Conservation (phyloP, 192 early-diverging fungal genomes). For the Blastocladiella britannica region DNA sequence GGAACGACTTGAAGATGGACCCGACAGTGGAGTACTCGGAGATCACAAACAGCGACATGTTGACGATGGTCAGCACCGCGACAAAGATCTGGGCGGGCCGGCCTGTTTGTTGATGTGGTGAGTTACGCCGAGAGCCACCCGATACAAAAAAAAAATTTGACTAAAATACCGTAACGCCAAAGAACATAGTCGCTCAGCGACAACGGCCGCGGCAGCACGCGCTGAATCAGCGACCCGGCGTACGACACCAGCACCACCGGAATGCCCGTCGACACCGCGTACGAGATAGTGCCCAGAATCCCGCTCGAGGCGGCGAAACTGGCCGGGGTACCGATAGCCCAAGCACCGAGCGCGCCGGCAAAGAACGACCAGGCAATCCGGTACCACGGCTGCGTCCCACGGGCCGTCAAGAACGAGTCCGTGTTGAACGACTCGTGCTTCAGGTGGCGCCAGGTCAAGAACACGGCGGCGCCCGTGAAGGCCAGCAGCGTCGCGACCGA, state of each 20-base stretch:
- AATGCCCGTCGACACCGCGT: too few relatives aligned
- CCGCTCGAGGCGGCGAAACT: not conserved
- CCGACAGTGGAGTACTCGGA: conserved; percentile 22
- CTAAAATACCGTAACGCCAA: too few relatives aligned
- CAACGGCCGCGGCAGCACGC: too few relatives aligned
- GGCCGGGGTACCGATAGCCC: conserved; percentile 7
- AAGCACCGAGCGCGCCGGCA: conserved; percentile 18
- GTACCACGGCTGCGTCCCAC: conserved; percentile 11
- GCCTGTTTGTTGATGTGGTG: conserved; percentile 7
- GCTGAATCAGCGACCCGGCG: too few relatives aligned
- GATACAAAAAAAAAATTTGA: too few relatives aligned
- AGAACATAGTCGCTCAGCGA: too few relatives aligned
- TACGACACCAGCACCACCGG: too few relatives aligned
- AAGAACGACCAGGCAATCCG: conserved; percentile 18
- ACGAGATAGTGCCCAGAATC: too few relatives aligned
- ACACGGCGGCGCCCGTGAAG: not conserved
- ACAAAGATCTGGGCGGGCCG: conserved; percentile 13
- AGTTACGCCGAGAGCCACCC: not conserved
- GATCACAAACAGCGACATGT: conserved; percentile 10
- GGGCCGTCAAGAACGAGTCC: conserved; percentile 26
- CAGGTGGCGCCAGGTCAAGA: not conserved
- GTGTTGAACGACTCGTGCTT: not conserved
- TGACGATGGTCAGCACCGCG: conserved; percentile 16
- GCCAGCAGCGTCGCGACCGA: not conserved
- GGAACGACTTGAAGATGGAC: conserved; percentile 11